Evolutionary conservation across 805 yeast species (phyloP), one percentile per base, ranked within the genome.

Genomic region (Dipodascus geniculatus): DNA sequence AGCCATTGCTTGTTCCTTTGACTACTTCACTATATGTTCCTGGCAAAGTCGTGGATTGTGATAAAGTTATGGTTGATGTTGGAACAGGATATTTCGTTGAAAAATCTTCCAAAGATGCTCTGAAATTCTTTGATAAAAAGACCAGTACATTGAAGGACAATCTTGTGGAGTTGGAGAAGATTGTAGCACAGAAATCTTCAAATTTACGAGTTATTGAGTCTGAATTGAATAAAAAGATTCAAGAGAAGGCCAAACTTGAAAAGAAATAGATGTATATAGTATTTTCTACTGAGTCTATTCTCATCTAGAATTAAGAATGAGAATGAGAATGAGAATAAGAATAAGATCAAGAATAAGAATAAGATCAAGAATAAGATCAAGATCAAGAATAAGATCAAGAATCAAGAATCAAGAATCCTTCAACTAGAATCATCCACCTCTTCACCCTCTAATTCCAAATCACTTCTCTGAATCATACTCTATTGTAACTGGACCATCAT

Each of bases 11-110:
- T 57, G 87, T 93, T 1, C 99, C 99, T 3, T 74, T 95, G 56
- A 87, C 98, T 0, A 76, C 89, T 19, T 87, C 96, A 0, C 71
- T 93, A 44, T 93, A 93, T 60, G 84, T 93, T 23, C 96, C 96
- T 2, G 99, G 98, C 1, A 78, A 73, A 53, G 76, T 87, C 51
- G 73, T 75, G 48, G 80, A 84, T 55, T 76, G 76, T 51, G 77
- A 82, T 56, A 81, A 77, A 55, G 93, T 84, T 62, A 73, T 93
- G 65, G 96, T 93, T 8, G 99, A 93, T 65, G 83, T 93, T 23
- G 99, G 99, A 35, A 93, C 99, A 0, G 98, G 98, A 1, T 93
- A 93, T 66, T 93, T 78, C 65, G 90, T 89, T 17, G 96, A 88
- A 65, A 93, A 93, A 60, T 65, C 60, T 50, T 78, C 80, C 0